phyloP scores from a whole-genome alignment of 2,329 filamentous ascomycete species.

The Neocatenulostroma microsporum region DNA sequence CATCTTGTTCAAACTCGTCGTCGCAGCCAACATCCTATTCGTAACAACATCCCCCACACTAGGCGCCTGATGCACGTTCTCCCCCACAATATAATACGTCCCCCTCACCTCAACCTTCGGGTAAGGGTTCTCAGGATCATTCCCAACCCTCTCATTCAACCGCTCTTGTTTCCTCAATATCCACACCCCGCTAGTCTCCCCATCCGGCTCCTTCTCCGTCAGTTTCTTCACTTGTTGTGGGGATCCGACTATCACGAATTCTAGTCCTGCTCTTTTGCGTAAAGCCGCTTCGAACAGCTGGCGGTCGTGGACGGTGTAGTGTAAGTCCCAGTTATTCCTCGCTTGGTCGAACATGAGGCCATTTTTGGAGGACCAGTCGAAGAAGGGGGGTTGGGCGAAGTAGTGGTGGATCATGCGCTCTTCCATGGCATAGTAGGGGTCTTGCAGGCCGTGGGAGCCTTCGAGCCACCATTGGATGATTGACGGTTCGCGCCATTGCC shows the following conservation, averaged over 20 bases:
- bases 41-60: conserved; percentile 52
- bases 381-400: conserved; percentile 56
- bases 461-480: conserved; percentile 24
- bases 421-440: conserved; percentile 17
- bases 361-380: conserved; percentile 55
- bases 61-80: conserved; percentile 55
- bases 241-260: conserved; percentile 54
- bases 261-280: conserved; percentile 48
- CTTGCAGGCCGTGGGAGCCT: conserved; percentile 8
- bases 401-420: conserved; percentile 50
- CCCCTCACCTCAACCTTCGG: conserved; percentile 38
- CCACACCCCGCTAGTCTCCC: conserved; percentile 45
- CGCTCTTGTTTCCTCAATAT: conserved; percentile 53
- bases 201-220: conserved; percentile 25
- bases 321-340: conserved; percentile 41
- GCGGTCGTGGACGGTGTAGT: conserved; percentile 47
- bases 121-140: conserved; percentile 11
- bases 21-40: conserved; percentile 45
- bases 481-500: conserved; percentile 12
- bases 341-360: conserved; percentile 48
- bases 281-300: conserved; percentile 50
- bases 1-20: conserved; percentile 49
- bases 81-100: conserved; percentile 55
- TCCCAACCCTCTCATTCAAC: conserved; percentile 33
- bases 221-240: conserved; percentile 43